A percentile compares a stretch with the other conserved stretches of the same genome.
Conservation (phyloP, 2,329 filamentous ascomycete genomes). For the Verruconis gallopava region DNA sequence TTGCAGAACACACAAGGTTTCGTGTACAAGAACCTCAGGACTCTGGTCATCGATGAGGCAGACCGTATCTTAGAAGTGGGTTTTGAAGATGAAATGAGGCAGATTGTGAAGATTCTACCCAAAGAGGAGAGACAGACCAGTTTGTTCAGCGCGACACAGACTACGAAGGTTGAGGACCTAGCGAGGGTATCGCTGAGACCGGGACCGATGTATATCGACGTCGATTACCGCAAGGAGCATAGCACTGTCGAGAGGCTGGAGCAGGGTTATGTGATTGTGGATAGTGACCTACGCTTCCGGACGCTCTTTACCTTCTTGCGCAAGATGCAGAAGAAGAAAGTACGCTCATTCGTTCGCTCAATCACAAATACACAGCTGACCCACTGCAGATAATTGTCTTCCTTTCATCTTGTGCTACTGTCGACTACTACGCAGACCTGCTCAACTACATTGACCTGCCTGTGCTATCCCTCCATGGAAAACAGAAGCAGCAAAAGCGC, state of each 20-base stretch:
- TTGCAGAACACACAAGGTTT: conserved; percentile 85
- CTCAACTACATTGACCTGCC: conserved; percentile 96
- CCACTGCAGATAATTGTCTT: conserved; percentile 82
- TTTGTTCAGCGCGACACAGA: conserved; percentile 98
- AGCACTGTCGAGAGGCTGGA: conserved; percentile 88
- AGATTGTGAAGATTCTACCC: conserved; percentile 89
- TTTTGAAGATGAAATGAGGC: conserved; percentile 96
- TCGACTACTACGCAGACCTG: conserved; percentile 91
- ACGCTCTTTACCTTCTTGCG: conserved; percentile 91
- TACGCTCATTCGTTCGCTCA: conserved; percentile 66
- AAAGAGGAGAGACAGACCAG: conserved; percentile 82
- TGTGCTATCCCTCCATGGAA: conserved; percentile 71
- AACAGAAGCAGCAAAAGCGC: conserved; percentile 98
- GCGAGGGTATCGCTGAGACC: conserved; percentile 84
- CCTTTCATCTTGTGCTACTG: conserved; percentile 78
- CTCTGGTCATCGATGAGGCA: conserved; percentile 89
- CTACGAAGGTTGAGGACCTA: conserved; percentile 94
- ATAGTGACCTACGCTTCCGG: conserved; percentile 85
- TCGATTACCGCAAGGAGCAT: conserved; percentile 78
- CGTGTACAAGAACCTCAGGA: conserved; percentile 82
- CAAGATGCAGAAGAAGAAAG: conserved; percentile 73
- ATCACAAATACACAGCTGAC: neutral
- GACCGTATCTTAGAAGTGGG: conserved; percentile 94
- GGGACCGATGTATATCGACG: conserved; percentile 92
- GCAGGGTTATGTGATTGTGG: conserved; percentile 90